Percentiles rank a stretch among this genome's conserved stretches.
Conservation (phyloP, 495 filamentous ascomycete species). For the Aspergillus bridgeri region DNA sequence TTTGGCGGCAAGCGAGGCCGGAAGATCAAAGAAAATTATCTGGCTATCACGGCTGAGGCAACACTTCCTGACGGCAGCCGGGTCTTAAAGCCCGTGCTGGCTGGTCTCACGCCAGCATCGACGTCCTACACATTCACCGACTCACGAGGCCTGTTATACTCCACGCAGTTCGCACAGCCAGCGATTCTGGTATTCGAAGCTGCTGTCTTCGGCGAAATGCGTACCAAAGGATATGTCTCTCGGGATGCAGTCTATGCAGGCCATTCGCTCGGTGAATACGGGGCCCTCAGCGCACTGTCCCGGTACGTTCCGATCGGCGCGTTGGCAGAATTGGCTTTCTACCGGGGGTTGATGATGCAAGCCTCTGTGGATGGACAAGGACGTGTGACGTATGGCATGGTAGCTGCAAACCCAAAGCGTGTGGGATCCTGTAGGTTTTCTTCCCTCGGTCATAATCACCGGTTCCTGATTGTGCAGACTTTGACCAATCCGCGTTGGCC, state of each 20-base stretch:
- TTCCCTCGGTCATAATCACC: background rate
- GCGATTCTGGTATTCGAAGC: slow-evolving; percentile 35
- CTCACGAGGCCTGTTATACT: slow-evolving; percentile 32
- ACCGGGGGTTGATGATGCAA: slow-evolving; percentile 43
- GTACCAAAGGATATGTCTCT: slow-evolving; percentile 25
- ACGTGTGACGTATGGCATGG: slow-evolving; percentile 34
- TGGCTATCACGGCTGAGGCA: slow-evolving; percentile 22
- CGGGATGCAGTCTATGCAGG: slow-evolving; percentile 31
- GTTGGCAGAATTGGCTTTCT: slow-evolving; percentile 35
- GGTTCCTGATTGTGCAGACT: slow-evolving; percentile 2
- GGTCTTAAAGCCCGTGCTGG: slow-evolving; percentile 16
- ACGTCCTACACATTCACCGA: slow-evolving; percentile 32
- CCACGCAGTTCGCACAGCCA: slow-evolving; percentile 44
- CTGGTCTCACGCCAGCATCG: slow-evolving; percentile 20
- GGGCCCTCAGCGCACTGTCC: slow-evolving; percentile 28
- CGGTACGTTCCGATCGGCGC: slow-evolving; percentile 24
- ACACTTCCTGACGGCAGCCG: slow-evolving; percentile 13
- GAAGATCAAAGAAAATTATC: slow-evolving; percentile 35
- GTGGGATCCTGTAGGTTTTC: slow-evolving; percentile 23
- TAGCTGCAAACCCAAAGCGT: slow-evolving; percentile 38
- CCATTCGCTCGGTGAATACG: slow-evolving; percentile 44
- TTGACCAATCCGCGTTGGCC: slow-evolving; percentile 21
- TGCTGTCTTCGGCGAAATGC: slow-evolving; percentile 32
- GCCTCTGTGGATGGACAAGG: slow-evolving; percentile 29
- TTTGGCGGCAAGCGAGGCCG: slow-evolving; percentile 38